Evolutionary conservation across 805 yeast genomes (phyloP).

Genomic region (Alloascoidea africana): DNA sequence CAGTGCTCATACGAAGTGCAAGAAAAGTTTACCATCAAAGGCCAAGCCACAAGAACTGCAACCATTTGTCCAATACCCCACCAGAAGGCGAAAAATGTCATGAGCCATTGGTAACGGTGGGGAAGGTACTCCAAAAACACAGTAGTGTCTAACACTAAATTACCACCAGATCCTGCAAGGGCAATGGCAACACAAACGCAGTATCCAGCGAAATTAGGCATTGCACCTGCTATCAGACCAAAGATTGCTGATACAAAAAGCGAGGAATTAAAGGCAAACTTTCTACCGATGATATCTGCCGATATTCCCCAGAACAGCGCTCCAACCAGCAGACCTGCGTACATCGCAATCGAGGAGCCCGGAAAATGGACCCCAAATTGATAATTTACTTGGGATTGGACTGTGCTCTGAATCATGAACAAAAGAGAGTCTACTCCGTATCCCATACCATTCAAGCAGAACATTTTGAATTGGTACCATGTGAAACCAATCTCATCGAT

Average conservation of each 20-base stretch:
- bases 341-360: too few species aligned
- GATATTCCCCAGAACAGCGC: conserved; percentile 41
- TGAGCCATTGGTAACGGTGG: conserved; percentile 30
- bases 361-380: too few species aligned
- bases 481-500: conserved; percentile 50
- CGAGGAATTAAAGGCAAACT: conserved; percentile 33
- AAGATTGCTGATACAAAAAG: conserved; percentile 31
- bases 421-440: conserved; percentile 40
- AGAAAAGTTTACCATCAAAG: conserved; percentile 32
- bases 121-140: conserved; percentile 40
- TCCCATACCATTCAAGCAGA: conserved; percentile 40
- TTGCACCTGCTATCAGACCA: conserved; percentile 37
- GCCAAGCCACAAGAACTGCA: conserved; percentile 38
- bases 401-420: conserved; percentile 30
- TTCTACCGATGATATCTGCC: conserved; percentile 40
- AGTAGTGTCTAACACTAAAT: conserved; percentile 37
- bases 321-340: conserved; percentile 36
- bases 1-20: conserved; percentile 30
- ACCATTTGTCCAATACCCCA: conserved; percentile 53
- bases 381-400: conserved; percentile 29
- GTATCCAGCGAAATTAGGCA: conserved; percentile 32
- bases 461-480: conserved; percentile 33
- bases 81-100: conserved; percentile 39
- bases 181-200: conserved; percentile 30
- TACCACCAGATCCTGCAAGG: conserved; percentile 39